Conservation (phyloP, 495 filamentous ascomycete species). For the Penicillium paxilli region DNA sequence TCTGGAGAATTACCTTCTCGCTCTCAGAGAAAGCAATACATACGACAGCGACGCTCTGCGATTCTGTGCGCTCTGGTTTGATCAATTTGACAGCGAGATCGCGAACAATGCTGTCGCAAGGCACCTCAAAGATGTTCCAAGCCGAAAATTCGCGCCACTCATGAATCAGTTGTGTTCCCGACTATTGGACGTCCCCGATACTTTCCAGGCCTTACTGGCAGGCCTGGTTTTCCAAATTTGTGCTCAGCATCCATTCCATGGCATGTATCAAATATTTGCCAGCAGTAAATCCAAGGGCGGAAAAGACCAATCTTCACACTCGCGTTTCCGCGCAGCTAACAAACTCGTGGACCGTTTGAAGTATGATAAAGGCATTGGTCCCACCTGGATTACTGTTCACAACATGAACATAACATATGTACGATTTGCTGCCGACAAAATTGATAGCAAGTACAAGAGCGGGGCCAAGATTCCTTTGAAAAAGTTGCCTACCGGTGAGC, state of each 20-base stretch:
- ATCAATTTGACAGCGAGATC: constrained; percentile 67
- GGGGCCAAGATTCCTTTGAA: constrained; percentile 64
- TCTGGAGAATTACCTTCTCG: constrained; percentile 92
- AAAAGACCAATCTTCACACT: constrained; percentile 70
- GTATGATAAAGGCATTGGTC: constrained; percentile 40
- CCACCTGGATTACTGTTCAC: constrained; percentile 66
- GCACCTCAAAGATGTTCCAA: constrained; percentile 72
- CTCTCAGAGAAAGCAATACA: constrained; percentile 77
- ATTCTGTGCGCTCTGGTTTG: constrained; percentile 95
- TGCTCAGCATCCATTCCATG: constrained; percentile 89
- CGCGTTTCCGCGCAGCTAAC: constrained; percentile 69
- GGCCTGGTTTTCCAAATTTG: constrained; percentile 78
- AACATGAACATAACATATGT: constrained; percentile 74
- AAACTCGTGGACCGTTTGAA: constrained; percentile 62
- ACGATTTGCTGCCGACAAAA: constrained; percentile 64
- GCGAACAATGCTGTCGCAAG: constrained; percentile 75
- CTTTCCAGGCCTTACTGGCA: constrained; percentile 75
- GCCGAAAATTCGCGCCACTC: constrained; percentile 84
- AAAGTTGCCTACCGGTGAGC: constrained; percentile 54
- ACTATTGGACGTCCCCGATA: constrained; percentile 63
- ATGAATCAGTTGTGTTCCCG: constrained; percentile 97
- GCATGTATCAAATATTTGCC: constrained; percentile 93
- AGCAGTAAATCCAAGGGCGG: constrained; percentile 64
- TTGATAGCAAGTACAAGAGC: constrained; percentile 62
- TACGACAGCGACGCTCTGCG: constrained; percentile 88